phyloP scores from a whole-genome alignment of 768 basidiomycete species.

The Kwoniella sp. region DNA sequence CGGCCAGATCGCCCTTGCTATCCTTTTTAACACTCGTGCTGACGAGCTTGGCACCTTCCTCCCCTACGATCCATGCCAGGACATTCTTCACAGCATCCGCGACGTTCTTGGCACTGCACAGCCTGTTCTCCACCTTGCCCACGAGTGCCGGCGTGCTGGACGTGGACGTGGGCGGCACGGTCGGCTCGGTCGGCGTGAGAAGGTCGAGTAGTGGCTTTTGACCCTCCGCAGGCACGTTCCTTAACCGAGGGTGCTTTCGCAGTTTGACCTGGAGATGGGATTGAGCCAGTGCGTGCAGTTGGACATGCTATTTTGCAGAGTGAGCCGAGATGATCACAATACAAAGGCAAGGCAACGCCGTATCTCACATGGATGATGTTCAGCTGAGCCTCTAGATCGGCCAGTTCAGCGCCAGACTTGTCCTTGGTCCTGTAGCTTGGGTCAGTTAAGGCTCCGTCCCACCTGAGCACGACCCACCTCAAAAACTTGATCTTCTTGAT shows the following conservation, averaged over 20 bases:
- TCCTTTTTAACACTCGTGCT: conserved; percentile 21
- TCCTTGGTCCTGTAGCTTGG: conserved; percentile 26
- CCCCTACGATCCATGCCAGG: conserved; percentile 55
- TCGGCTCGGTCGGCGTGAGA: background rate
- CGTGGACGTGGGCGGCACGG: conserved; percentile 9
- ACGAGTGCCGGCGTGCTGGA: conserved; percentile 23
- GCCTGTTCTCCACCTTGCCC: conserved; percentile 64
- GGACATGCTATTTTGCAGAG: conserved; percentile 54
- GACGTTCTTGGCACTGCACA: conserved; percentile 73
- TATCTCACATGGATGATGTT: conserved; percentile 61
- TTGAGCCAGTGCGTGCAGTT: conserved; percentile 60
- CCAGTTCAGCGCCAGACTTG: conserved; percentile 50
- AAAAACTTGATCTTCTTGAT: conserved; percentile 73
- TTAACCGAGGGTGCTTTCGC: conserved; percentile 64
- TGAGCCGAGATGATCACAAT: background rate
- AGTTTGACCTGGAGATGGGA: conserved; percentile 69
- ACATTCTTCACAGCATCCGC: conserved; percentile 59
- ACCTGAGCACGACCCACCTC: conserved; percentile 54
- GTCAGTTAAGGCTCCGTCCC: background rate
- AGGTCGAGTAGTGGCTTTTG: conserved; percentile 4
- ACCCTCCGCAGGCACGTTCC: conserved; percentile 23
- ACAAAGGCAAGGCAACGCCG: no score
- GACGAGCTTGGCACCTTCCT: conserved; percentile 35
- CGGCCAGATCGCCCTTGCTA: conserved; percentile 18
- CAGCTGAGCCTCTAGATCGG: conserved; percentile 61